Percentiles rank a stretch among this genome's conserved stretches.
phyloP scores from a whole-genome alignment of 768 basidiomycete species.

The Leucocoprinus sp. region DNA sequence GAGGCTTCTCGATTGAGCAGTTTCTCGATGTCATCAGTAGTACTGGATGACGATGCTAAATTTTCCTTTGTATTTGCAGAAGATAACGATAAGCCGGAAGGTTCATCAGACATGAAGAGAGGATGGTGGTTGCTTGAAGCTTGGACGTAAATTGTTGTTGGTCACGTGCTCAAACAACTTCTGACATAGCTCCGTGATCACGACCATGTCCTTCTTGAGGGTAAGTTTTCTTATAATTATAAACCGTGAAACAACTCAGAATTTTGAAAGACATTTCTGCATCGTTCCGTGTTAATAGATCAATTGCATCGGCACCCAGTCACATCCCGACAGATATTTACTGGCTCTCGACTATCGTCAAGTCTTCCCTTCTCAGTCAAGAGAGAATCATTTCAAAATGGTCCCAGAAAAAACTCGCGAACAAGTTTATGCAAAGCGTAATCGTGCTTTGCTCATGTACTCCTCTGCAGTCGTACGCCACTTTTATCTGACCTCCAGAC shows the following conservation, averaged over 20 bases:
- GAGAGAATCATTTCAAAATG: conserved; percentile 3
- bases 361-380: background rate
- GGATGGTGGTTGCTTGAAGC: background rate
- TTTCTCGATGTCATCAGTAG: conserved; percentile 66
- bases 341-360: background rate
- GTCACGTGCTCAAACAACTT: conserved; percentile 9
- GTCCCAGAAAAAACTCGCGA: conserved; percentile 20
- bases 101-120: conserved; percentile 3
- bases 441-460: conserved; percentile 78
- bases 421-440: conserved; percentile 45
- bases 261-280: conserved; percentile 6
- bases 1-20: conserved; percentile 73
- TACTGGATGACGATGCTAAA: conserved; percentile 12
- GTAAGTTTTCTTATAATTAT: background rate
- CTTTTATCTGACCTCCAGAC: background rate
- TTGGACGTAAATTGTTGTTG: background rate
- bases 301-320: background rate
- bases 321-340: background rate
- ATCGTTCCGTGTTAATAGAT: background rate
- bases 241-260: background rate
- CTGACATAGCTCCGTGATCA: background rate
- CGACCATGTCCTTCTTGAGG: conserved; percentile 13
- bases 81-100: background rate
- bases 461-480: conserved; percentile 67
- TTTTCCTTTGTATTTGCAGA: background rate